Evolutionary conservation across 2,329 filamentous ascomycete genomes (phyloP).

Genomic region (Monosporascus sp.): DNA sequence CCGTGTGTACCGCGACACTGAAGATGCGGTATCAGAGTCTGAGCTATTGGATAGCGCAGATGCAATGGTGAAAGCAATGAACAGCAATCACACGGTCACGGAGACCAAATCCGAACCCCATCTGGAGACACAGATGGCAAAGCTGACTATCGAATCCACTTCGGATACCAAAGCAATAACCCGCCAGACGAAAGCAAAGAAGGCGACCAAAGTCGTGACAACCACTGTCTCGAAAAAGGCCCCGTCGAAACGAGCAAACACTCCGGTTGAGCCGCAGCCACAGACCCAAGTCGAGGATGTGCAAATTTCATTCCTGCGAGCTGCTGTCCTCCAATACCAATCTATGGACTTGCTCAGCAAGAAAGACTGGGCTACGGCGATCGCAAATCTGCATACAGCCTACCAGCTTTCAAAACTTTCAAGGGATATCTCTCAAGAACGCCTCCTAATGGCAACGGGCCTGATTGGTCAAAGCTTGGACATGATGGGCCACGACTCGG

Average conservation of each 20-base stretch:
- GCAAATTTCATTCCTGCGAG: slow-evolving; percentile 32
- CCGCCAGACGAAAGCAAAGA: slow-evolving; percentile 14
- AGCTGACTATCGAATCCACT: slow-evolving; percentile 28
- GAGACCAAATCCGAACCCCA: slow-evolving; percentile 14
- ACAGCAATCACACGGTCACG: slow-evolving; percentile 9
- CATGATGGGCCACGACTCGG: slow-evolving; percentile 71
- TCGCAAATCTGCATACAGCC: slow-evolving; percentile 47
- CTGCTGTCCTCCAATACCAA: slow-evolving; percentile 35
- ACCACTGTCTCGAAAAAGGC: slow-evolving; percentile 22
- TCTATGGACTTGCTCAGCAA: slow-evolving; percentile 42
- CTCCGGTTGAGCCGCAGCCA: slow-evolving; percentile 6
- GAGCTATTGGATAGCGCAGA: slow-evolving; percentile 46
- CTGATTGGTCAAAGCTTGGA: slow-evolving; percentile 64
- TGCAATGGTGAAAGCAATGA: slow-evolving; percentile 35
- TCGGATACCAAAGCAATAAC: slow-evolving; percentile 12
- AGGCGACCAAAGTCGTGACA: slow-evolving; percentile 18
- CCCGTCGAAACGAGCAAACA: slow-evolving; percentile 15
- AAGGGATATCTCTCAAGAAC: slow-evolving; percentile 39
- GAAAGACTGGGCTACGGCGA: slow-evolving; percentile 54
- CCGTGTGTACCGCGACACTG: slow-evolving; percentile 47
- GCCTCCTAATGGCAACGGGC: slow-evolving; percentile 61
- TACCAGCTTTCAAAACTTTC: slow-evolving; percentile 38
- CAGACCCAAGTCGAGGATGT: slow-evolving; percentile 22
- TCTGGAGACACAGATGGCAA: slow-evolving; percentile 33
- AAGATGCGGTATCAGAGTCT: slow-evolving; percentile 37